Base-by-base conservation (phyloP, 2,329 filamentous ascomycete species). In the Penicillium sp. region DNA sequence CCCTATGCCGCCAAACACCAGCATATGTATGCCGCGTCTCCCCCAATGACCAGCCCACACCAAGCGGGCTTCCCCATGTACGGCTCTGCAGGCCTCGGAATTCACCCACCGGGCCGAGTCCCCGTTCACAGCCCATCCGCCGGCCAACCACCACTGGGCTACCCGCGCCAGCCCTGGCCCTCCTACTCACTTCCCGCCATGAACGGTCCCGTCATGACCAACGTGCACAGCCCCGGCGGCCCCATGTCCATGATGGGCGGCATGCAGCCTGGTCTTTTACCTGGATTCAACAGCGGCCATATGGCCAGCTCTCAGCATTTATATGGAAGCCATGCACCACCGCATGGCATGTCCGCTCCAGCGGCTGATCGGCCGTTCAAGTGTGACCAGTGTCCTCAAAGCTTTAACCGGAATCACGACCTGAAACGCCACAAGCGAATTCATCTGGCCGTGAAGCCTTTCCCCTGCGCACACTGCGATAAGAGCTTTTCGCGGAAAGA, bases 401-500 rank as follows among this genome's bases (percentile, higher is more conserved):
- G 90, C 36, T 99, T 99, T 77, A 97, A 96, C 72, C 83, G 94
- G 4, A 97, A 97, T 61, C 94, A 97, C 69, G 94, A 97, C 68
- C 75, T 97, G 64, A 99, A 99, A 76, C 84, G 94, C 48, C 94
- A 99, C 73, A 96, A 96, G 79, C 81, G 92, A 46, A 97, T 97
- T 55, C 94, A 99, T 73, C 76, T 97, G 54, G 90, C 92, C 0
- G 90, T 97, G 39, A 99, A 99, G 79, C 94, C 94, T 0, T 97
- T 93, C 72, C 92, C 92, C 0, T 99, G 94, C 72, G 84, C 80
- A 6, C 88, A 88, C 67, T 99, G 94, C 71, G 92, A 96, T 57
- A 97, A 97, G 83, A 94, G 90, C 70, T 99, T 99, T 68, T 97
- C 92, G 3, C 83, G 94, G 55, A 97, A 97, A 72, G 94, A 97